These are phyloP conservation scores for Testicularia cyperi DNA, from an alignment of 1,284 basidiomycete genomes.

Conservation along the genomic window DNA sequence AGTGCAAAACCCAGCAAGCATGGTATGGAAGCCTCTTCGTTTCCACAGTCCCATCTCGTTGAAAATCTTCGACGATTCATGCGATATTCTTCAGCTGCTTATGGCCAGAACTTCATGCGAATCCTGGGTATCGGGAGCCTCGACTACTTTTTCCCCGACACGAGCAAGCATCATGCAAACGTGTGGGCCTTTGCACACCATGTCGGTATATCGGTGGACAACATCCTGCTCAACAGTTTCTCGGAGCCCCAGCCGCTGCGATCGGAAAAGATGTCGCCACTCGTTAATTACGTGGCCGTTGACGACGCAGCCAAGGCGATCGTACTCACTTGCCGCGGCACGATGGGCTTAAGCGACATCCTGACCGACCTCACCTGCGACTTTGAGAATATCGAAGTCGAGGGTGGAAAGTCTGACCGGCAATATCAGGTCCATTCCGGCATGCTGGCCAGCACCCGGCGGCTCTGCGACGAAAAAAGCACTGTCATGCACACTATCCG, in stretches of 20 bases:
- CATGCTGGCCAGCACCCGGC: conserved; percentile 63
- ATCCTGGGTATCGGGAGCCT: conserved; percentile 63
- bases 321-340: conserved; percentile 64
- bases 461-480: conserved; percentile 60
- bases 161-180: conserved; percentile 62
- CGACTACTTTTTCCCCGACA: conserved; percentile 63
- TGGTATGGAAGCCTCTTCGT: conserved; percentile 33
- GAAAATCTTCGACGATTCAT: conserved; percentile 64
- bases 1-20: conserved; percentile 17
- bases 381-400: conserved; percentile 62
- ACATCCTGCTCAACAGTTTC: conserved; percentile 63
- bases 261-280: conserved; percentile 60
- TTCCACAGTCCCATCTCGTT: conserved; percentile 62
- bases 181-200: conserved; percentile 62
- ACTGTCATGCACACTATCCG: conserved; percentile 63
- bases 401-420: conserved; percentile 60
- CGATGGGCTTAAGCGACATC: conserved; percentile 63
- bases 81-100: conserved; percentile 60
- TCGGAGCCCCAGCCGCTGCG: conserved; percentile 54
- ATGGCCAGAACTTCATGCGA: conserved; percentile 61
- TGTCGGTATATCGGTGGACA: conserved; percentile 63
- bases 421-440: conserved; percentile 64
- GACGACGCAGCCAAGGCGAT: conserved; percentile 63
- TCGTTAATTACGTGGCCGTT: conserved; percentile 63
- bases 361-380: conserved; percentile 65